Evolutionary conservation across 139 green algal species (phyloP).

Genomic region (Pleodorina starrii): DNA sequence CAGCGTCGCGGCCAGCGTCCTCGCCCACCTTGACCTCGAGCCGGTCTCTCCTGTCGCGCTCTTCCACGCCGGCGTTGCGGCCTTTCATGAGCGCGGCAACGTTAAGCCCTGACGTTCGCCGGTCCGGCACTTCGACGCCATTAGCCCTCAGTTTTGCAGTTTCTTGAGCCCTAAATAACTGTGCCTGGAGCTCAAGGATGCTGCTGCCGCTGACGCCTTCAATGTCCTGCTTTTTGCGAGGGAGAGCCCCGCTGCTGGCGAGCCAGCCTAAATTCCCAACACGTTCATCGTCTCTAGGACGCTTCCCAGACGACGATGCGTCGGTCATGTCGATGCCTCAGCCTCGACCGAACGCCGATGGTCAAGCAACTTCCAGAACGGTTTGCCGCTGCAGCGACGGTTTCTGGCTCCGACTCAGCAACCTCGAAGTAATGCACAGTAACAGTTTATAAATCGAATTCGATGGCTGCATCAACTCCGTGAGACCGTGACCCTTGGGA

Average conservation of each 20-base stretch:
- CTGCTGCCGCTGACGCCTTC: conserved; percentile 77
- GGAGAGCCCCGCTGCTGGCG: conserved; percentile 73
- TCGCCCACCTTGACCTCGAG: conserved; percentile 73
- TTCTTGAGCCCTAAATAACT: conserved; percentile 71
- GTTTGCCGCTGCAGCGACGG: too few relatives aligned
- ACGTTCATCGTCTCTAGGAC: neutral
- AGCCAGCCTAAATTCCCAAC: conserved; percentile 81
- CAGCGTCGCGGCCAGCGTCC: neutral
- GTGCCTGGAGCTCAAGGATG: conserved; percentile 83
- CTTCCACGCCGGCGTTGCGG: conserved; percentile 80
- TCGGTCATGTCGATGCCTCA: too few relatives aligned
- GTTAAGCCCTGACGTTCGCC: conserved; percentile 24
- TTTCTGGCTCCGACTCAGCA: too few relatives aligned
- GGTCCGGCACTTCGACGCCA: conserved; percentile 13
- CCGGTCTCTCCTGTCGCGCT: conserved; percentile 71
- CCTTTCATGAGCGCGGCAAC: conserved; percentile 54
- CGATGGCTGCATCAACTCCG: too few relatives aligned
- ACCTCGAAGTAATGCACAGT: too few relatives aligned
- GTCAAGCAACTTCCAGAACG: too few relatives aligned
- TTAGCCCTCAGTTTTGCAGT: neutral
- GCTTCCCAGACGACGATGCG: neutral
- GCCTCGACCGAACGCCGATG: too few relatives aligned
- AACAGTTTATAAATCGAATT: too few relatives aligned
- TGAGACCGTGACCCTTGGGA: too few relatives aligned
- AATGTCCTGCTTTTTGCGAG: conserved; percentile 79